Conservation (phyloP, 257 asterid genomes). For the Gynochthodes officinalis region DNA sequence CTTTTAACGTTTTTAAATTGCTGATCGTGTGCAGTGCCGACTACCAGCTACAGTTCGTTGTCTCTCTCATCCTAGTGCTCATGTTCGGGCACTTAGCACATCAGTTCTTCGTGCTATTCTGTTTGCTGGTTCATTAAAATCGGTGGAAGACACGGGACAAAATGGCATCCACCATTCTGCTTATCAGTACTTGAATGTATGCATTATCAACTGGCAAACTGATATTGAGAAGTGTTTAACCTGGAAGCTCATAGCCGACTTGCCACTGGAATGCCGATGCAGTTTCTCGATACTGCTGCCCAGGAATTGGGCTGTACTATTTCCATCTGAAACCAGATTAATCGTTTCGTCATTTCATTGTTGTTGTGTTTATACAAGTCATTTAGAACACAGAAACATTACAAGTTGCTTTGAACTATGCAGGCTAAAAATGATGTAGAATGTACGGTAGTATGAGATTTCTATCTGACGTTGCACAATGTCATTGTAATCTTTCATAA, state of each 20-base stretch:
- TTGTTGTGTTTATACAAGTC: constrained; percentile 15
- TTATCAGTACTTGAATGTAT: constrained; percentile 48
- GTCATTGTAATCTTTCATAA: neutral
- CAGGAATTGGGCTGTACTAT: constrained; percentile 80
- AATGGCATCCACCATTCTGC: constrained; percentile 42
- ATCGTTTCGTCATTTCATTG: constrained; percentile 11
- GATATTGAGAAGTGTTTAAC: constrained; percentile 79
- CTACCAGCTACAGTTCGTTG: constrained; percentile 88
- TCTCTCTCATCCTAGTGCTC: constrained; percentile 93
- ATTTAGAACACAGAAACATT: constrained; percentile 8
- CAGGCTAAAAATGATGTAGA: constrained; percentile 1
- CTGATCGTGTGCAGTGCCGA: constrained; percentile 71
- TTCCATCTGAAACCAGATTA: constrained; percentile 39
- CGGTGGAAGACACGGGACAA: constrained; percentile 32
- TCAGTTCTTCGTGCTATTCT: constrained; percentile 90
- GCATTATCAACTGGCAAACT: constrained; percentile 60
- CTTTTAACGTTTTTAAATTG: constrained; percentile 14
- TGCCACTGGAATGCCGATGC: constrained; percentile 65
- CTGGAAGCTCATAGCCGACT: constrained; percentile 89
- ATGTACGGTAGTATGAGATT: too few relatives aligned
- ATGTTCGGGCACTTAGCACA: constrained; percentile 91
- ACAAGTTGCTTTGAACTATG: constrained; percentile 14
- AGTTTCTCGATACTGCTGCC: constrained; percentile 75
- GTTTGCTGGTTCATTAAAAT: constrained; percentile 48
- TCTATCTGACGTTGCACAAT: too few relatives aligned